Conservation (phyloP, 2,329 filamentous ascomycete genomes). For the Botrytis tulipae region DNA sequence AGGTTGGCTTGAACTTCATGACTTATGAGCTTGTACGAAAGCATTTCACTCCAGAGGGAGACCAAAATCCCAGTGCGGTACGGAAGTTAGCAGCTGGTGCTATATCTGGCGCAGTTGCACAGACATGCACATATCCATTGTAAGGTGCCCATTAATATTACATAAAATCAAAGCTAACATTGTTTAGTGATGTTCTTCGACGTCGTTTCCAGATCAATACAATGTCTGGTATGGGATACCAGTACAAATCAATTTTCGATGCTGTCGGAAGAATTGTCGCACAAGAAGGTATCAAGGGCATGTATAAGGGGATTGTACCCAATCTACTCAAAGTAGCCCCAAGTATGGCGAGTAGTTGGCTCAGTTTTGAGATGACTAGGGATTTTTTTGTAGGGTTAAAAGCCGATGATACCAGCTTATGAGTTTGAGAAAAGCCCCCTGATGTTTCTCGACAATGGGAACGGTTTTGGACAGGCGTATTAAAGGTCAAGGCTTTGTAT, state of each 20-base stretch:
- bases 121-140: constrained; percentile 98
- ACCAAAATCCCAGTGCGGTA: constrained; percentile 73
- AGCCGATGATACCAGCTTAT: constrained; percentile 38
- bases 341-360: constrained; percentile 98
- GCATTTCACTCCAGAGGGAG: constrained; percentile 81
- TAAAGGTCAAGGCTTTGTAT: constrained; percentile 35
- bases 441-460: constrained; percentile 10
- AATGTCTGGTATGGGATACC: constrained; percentile 97
- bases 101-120: constrained; percentile 91
- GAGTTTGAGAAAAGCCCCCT: constrained; percentile 17
- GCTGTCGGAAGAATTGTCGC: constrained; percentile 77
- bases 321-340: constrained; percentile 96
- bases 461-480: constrained; percentile 14
- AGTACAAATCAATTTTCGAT: constrained; percentile 84
- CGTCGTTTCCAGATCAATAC: constrained; percentile 98
- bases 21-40: constrained; percentile 87
- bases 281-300: constrained; percentile 78
- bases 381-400: constrained; percentile 74
- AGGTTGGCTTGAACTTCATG: constrained; percentile 98
- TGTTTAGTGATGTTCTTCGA: constrained; percentile 77
- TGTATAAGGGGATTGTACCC: constrained; percentile 95
- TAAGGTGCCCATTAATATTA: constrained; percentile 49
- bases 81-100: constrained; percentile 88
- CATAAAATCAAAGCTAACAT: constrained; percentile 19
- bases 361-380: constrained; percentile 91